Evolutionary conservation across 371 early-diverging fungal species (phyloP).

Genomic region (Paraphysoderma sedebokerense): DNA sequence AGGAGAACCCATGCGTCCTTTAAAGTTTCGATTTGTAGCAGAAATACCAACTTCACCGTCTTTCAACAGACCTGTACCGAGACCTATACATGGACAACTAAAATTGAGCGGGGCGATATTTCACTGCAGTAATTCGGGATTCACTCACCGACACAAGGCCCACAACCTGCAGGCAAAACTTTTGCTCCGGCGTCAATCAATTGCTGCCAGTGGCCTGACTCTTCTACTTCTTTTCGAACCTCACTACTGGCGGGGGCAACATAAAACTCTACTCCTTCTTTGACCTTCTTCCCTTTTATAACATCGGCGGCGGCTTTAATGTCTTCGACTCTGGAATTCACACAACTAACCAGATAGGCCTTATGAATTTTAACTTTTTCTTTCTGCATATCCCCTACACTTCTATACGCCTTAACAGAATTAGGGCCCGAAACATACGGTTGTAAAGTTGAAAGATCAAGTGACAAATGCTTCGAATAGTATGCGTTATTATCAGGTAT

Average conservation of each 20-base stretch:
- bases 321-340: constrained; percentile 77
- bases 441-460: constrained; percentile 70
- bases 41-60: constrained; percentile 91
- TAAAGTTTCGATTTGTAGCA: constrained; percentile 93
- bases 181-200: constrained; percentile 80
- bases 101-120: neutral
- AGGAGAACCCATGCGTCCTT: constrained; percentile 93
- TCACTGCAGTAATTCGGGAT: neutral
- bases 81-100: constrained; percentile 17
- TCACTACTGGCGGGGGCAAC: constrained; percentile 82
- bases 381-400: constrained; percentile 51
- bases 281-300: constrained; percentile 50
- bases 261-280: constrained; percentile 81
- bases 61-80: constrained; percentile 73
- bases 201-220: constrained; percentile 68
- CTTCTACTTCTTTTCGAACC: constrained; percentile 70
- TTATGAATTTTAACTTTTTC: constrained; percentile 66
- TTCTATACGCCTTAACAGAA: constrained; percentile 71
- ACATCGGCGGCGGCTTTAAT: constrained; percentile 74
- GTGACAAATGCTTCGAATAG: constrained; percentile 65
- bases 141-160: constrained; percentile 73
- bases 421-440: constrained; percentile 90
- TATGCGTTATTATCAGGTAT: constrained; percentile 41
- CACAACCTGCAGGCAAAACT: constrained; percentile 83
- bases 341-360: constrained; percentile 89